Evolutionary conservation across 2,329 filamentous ascomycete genomes (phyloP).

Genomic region (Scolecobasidium constrictum): DNA sequence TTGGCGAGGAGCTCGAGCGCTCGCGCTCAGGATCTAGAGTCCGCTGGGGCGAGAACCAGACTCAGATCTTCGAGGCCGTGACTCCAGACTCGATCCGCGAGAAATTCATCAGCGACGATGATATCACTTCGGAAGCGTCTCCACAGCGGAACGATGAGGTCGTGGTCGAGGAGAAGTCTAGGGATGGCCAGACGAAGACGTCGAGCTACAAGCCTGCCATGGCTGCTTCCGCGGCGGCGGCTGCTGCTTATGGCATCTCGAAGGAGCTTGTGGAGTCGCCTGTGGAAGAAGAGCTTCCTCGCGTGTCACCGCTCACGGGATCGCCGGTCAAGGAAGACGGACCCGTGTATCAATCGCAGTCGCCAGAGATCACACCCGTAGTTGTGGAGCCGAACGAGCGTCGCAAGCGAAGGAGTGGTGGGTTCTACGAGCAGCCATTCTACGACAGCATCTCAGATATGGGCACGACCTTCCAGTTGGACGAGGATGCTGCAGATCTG

Average conservation of each 20-base stretch:
- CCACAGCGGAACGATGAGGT: slow-evolving; percentile 23
- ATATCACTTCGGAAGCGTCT: slow-evolving; percentile 8
- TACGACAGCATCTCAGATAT: slow-evolving; percentile 32
- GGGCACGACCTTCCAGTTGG: slow-evolving; percentile 9
- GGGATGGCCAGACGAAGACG: slow-evolving; percentile 19
- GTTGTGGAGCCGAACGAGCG: slow-evolving; percentile 11
- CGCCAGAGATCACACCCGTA: slow-evolving; percentile 13
- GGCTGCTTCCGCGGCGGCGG: neutral
- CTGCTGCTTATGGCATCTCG: slow-evolving; percentile 2
- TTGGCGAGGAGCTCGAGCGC: slow-evolving; percentile 13
- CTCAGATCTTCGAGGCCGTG: slow-evolving; percentile 34
- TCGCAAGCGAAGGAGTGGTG: slow-evolving; percentile 17
- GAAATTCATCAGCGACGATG: slow-evolving; percentile 20
- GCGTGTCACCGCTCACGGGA: neutral
- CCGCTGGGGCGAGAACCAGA: slow-evolving; percentile 37
- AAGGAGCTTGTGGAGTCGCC: slow-evolving; percentile 10
- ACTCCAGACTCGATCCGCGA: slow-evolving; percentile 32
- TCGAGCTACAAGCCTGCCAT: slow-evolving; percentile 21
- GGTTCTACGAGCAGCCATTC: slow-evolving; percentile 27
- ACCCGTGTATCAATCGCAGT: slow-evolving; percentile 12
- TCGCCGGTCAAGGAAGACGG: slow-evolving; percentile 6
- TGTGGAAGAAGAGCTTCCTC: slow-evolving; percentile 15
- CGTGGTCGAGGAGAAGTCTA: slow-evolving; percentile 26
- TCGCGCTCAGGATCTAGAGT: slow-evolving; percentile 20
- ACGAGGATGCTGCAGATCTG: neutral